Conservation (phyloP, 345 rosid genomes). For the Bruguiera sexangula region DNA sequence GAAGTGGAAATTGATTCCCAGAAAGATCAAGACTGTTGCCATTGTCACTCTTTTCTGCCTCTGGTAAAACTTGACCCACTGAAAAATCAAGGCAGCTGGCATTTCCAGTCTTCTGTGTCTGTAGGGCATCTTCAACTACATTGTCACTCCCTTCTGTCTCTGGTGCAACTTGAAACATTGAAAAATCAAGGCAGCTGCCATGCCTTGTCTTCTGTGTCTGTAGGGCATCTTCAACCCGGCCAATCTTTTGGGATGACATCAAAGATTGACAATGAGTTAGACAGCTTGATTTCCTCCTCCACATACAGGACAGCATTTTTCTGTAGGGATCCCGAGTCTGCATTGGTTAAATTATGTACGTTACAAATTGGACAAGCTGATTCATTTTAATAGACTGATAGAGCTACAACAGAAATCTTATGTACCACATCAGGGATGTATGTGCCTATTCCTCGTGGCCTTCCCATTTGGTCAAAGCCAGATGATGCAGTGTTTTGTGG, state of each 20-base stretch:
- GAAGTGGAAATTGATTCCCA: slow-evolving; percentile 43
- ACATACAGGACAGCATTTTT: slow-evolving; percentile 18
- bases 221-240: slow-evolving; percentile 16
- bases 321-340: slow-evolving; percentile 34
- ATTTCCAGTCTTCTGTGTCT: slow-evolving; percentile 17
- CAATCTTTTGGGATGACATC: slow-evolving; percentile 10
- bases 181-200: slow-evolving; percentile 21
- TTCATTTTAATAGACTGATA: not conserved
- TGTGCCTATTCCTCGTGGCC: slow-evolving; percentile 67
- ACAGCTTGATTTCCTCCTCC: slow-evolving; percentile 14
- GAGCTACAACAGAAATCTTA: not conserved
- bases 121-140: slow-evolving; percentile 16
- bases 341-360: slow-evolving; percentile 23
- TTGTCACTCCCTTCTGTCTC: not conserved
- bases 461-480: slow-evolving; percentile 29
- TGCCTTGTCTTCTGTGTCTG: slow-evolving; percentile 17
- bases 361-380: not conserved
- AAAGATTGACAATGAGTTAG: slow-evolving; percentile 5
- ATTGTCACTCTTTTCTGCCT: slow-evolving; percentile 4
- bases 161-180: not conserved
- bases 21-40: slow-evolving; percentile 22
- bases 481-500: slow-evolving; percentile 22
- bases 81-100: slow-evolving; percentile 22
- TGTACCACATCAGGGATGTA: slow-evolving; percentile 60
- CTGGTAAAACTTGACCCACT: not conserved